phyloP scores from a whole-genome alignment of 2,329 filamentous ascomycete genomes.

The Colletotrichum viniferum region DNA sequence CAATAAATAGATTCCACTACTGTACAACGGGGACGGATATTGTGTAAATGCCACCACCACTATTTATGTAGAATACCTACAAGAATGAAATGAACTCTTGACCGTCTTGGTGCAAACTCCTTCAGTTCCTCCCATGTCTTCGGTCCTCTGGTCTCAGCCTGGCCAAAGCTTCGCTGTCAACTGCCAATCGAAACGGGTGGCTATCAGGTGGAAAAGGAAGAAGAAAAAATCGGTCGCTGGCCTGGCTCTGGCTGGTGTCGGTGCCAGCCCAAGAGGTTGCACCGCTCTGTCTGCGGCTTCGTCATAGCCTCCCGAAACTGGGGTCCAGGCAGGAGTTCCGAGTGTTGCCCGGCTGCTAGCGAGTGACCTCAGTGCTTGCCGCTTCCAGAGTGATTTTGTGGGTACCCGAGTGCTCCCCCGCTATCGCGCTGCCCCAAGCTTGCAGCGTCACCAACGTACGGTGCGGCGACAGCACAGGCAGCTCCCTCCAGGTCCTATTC shows the following conservation, averaged over 20 bases:
- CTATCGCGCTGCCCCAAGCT: constrained; percentile 15
- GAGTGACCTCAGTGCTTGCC: constrained; percentile 4
- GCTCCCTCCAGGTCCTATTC: constrained; percentile 2
- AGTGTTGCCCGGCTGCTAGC: constrained; percentile 10
- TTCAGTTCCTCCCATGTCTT: not conserved
- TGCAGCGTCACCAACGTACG: constrained; percentile 11
- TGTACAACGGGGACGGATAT: constrained; percentile 9
- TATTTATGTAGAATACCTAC: not conserved
- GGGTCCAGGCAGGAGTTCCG: not conserved
- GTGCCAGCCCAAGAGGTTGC: not conserved
- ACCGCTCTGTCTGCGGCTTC: constrained; percentile 4
- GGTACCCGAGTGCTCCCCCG: constrained; percentile 1
- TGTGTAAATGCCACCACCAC: not conserved
- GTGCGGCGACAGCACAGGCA: constrained; percentile 11
- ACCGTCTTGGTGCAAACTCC: not conserved
- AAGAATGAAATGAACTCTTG: not conserved
- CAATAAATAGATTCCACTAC: constrained; percentile 21
- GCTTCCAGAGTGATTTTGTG: not conserved
- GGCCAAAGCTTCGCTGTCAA: not conserved
- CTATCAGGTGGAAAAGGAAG: not conserved
- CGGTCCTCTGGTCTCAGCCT: not conserved
- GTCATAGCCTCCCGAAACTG: constrained; percentile 18
- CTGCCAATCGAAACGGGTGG: not conserved
- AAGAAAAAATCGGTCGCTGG: not conserved
- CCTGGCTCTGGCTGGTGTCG: not conserved